phyloP scores from a whole-genome alignment of 805 yeast species.

The Danielia reshetovae region DNA sequence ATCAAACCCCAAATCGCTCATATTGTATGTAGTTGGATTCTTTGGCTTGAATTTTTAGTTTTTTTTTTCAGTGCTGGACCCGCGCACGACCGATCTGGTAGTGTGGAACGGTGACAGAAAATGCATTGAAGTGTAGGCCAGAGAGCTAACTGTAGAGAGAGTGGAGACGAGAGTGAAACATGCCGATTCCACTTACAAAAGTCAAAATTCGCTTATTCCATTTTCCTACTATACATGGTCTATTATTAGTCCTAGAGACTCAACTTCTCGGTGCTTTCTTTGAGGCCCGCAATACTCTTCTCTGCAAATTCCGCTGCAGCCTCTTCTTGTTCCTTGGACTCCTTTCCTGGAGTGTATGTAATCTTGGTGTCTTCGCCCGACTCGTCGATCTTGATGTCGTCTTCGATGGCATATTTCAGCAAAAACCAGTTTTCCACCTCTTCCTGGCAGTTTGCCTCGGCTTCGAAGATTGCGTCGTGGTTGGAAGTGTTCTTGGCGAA shows the following conservation, averaged over 20 bases:
- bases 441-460: conserved; percentile 72
- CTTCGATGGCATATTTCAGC: conserved; percentile 65
- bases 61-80: not conserved
- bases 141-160: too few species aligned
- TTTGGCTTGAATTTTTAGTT: conserved; percentile 3
- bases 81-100: conserved; percentile 10
- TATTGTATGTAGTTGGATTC: conserved; percentile 11
- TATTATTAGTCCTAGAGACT: conserved; percentile 15
- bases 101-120: too few species aligned
- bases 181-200: too few species aligned
- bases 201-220: too few species aligned
- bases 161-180: too few species aligned
- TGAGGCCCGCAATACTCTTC: conserved; percentile 41
- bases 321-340: conserved; percentile 40
- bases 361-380: conserved; percentile 39
- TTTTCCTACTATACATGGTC: not conserved
- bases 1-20: conserved; percentile 65
- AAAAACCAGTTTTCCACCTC: conserved; percentile 77
- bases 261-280: conserved; percentile 26
- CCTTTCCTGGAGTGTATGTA: conserved; percentile 41
- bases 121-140: too few species aligned
- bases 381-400: conserved; percentile 44
- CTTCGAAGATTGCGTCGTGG: conserved; percentile 86
- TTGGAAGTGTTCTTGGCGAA: conserved; percentile 68
- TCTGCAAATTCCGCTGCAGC: conserved; percentile 23